These are phyloP conservation scores for Cardamine occulta DNA, from an alignment of 345 rosid species.

Conservation along the genomic window DNA sequence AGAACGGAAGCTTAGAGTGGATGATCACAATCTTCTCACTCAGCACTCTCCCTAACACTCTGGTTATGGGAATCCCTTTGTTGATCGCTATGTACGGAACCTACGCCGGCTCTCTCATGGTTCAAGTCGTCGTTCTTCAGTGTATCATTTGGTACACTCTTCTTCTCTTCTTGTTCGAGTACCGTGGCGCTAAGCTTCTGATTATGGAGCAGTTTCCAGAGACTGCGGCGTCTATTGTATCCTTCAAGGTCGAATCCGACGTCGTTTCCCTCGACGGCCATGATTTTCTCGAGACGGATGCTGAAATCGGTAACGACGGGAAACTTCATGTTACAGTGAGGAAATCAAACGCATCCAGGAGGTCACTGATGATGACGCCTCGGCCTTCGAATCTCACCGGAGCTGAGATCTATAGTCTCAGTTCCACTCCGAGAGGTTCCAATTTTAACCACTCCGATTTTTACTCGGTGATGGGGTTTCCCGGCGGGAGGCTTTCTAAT, in stretches of 20 bases:
- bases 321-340: slow-evolving; percentile 88
- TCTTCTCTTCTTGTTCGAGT: slow-evolving; percentile 85
- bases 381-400: slow-evolving; percentile 90
- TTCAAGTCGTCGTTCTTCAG: slow-evolving; percentile 91
- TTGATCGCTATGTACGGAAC: slow-evolving; percentile 88
- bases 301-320: slow-evolving; percentile 85
- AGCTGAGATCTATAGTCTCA: slow-evolving; percentile 89
- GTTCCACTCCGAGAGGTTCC: slow-evolving; percentile 92
- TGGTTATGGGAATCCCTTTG: slow-evolving; percentile 95
- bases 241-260: slow-evolving; percentile 90
- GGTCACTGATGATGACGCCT: slow-evolving; percentile 76
- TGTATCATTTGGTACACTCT: slow-evolving; percentile 97
- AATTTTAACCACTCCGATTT: slow-evolving; percentile 89
- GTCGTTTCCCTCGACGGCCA: slow-evolving; percentile 83
- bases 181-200: slow-evolving; percentile 83
- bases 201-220: slow-evolving; percentile 97
- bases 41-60: slow-evolving; percentile 90
- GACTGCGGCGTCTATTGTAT: slow-evolving; percentile 88
- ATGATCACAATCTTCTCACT: slow-evolving; percentile 90
- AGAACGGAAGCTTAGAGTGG: slow-evolving; percentile 84
- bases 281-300: slow-evolving; percentile 80
- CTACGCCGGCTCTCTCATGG: slow-evolving; percentile 80
- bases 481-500: slow-evolving; percentile 76
- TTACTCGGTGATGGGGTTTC: slow-evolving; percentile 85
- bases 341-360: slow-evolving; percentile 80